Base-by-base conservation (phyloP, 2,329 filamentous ascomycete species). In the Claviceps maximensis region DNA sequence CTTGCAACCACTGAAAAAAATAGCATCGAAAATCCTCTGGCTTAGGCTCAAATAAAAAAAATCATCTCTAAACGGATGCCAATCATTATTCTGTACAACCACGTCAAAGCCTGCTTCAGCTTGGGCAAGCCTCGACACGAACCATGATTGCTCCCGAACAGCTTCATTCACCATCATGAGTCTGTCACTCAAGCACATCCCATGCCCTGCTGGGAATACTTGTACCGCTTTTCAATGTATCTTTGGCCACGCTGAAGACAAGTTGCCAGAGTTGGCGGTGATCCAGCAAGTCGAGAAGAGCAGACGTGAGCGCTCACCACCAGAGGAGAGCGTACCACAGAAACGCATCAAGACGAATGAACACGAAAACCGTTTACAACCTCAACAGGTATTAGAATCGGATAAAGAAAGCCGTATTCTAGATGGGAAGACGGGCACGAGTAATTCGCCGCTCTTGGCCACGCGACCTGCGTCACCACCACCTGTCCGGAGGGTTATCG, bases 161-260 rank as follows among this genome's bases (percentile, higher is more conserved):
- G 19, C 36, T 21, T 49, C 29, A 41, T 50, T 40, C 23, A 3
- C 21, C 51, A 54, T n/a, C 44, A 71, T 71, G 69, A 69, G 67
- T 54, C 55, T 71, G 54, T 59, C 62, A 47, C 71, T 77, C 56
- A 77, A 75, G 58, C 70, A 69, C 54, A 71, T 78, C 48, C 72
- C 74, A 10, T 78, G 75, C 57, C 75, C 75, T 6, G 73, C 72
- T 21, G 74, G 74, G 50, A 66, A 70, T 47, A 64, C 55, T 2
- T 78, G 75, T 59, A 73, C 69, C 9, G 73, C 74, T 17, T 75
- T 75, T 58, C 67, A 72, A 55, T 78, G 75, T 58, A 69, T 77
- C 41, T 78, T 78, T 58, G 71, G 72, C 29, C 73, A 77, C 57
- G 63, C 64, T 36, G 61, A 59, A 21, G 70, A 74, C 31, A 62